Evolutionary conservation across 2,329 filamentous ascomycete species (phyloP), one percentile per base, ranked within the genome.

Genomic region (Mycosphaerella sp.): DNA sequence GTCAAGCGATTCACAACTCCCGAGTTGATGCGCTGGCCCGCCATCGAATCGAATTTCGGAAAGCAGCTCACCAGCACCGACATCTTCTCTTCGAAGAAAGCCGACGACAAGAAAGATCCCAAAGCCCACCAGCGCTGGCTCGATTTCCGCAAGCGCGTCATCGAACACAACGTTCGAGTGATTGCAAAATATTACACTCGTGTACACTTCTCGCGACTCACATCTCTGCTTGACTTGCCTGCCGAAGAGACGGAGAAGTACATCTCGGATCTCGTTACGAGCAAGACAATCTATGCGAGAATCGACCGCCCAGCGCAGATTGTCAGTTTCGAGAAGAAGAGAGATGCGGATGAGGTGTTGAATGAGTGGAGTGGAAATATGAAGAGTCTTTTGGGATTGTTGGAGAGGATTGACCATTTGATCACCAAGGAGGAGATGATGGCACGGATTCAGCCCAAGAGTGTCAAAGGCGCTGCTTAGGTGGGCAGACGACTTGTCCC

Each of bases 381-480:
- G 89, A 95, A 93, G 84, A 90, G 85, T 66, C 73, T 95, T 63
- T 73, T 95, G 59, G 89, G 88, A 9, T 73, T 91, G 49, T 68
- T 95, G 66, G 89, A 95, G 77, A 80, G 89, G 57, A 94, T 98
- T 55, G 93, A 98, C 68, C 93, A 98, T 71, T 78, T 98, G 64
- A 98, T 98, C 66, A 98, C 94, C 49, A 97, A 97, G 79, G 93
- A 98, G 74, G 93, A 98, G 78, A 98, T 98, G 93, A 98, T 98
- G 93, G 93, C 93, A 36, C 81, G 90, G 53, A 97, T 98, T 64
- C 85, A 93, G 70, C 88, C 88, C 5, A 66, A 54, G 48, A 51
- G 49, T 34, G 48, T 49, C 17, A 54, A 48, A 34, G 30, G 21
- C 21, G 50, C 52, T 2, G 28, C 44, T 16, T 48, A 10, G 32